Base-by-base conservation (phyloP, 106 monocot genomes). In the Allium fistulosum region DNA sequence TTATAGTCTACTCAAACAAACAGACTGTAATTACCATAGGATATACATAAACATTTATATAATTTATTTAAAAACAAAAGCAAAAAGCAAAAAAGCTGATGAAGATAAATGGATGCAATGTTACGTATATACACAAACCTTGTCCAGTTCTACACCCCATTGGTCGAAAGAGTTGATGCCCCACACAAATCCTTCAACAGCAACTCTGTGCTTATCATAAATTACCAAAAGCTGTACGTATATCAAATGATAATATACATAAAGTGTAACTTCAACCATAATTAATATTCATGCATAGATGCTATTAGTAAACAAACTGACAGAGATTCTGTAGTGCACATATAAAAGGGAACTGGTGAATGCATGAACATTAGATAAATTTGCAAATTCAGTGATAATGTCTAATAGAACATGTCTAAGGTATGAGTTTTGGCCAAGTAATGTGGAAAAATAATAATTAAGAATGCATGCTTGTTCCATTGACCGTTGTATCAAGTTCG, bases 141-240 rank as follows among this genome's bases (percentile, higher is more conserved):
- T 97, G 58, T 91, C 96, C 52, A 97, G 75, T 78, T 97, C 92
- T 67, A 97, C 96, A 27, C 96, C 96, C 96, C 96, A 97, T 53
- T 97, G 96, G 55, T 97, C 96, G 62, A 97, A 97, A 14, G 96
- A 97, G 75, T 97, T 97, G 76, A 97, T 89, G 26, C 92, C 96
- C 96, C 92, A 97, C 78, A 89, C 55, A 66, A 97, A 97, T 15
- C 96, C 96, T 75, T 97, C 78, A 68, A 97, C 96, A 57, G 88
- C 96, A 78, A 97, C 71, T 71, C 96, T 75, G 73, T 97, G 96
- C 78, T n/a, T n/a, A n/a, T 97, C 96, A 73, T 97, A 97, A 58
- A 97, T 92, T 6, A 91, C 86, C 73, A 97, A 71, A 63, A 97
- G 75, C 96, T 97, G 88, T 17, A 81, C 10, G 63, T 55, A 4